Conservation (phyloP, 495 filamentous ascomycete species). For the Aspergillus baeticus region DNA sequence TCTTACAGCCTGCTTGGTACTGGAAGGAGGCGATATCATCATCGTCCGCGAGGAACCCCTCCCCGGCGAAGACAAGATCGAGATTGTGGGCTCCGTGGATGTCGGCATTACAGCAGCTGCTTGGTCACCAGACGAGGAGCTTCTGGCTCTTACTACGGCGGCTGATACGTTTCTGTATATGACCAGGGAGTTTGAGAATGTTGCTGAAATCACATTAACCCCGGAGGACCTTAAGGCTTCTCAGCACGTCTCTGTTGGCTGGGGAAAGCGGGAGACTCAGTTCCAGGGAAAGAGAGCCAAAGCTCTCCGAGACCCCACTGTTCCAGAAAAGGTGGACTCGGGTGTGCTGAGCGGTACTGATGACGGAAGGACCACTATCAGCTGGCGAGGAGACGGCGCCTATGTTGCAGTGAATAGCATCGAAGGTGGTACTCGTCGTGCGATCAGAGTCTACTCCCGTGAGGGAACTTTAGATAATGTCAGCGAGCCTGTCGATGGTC, state of each 20-base stretch:
- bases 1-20: constrained; percentile 70
- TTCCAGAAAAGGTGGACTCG: constrained; percentile 89
- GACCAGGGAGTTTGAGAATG: constrained; percentile 85
- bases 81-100: constrained; percentile 91
- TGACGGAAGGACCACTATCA: constrained; percentile 67
- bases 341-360: constrained; percentile 73
- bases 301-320: constrained; percentile 85
- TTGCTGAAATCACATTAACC: constrained; percentile 68
- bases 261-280: constrained; percentile 97
- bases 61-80: constrained; percentile 72
- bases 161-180: constrained; percentile 84
- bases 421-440: constrained; percentile 63
- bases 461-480: constrained; percentile 89
- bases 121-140: constrained; percentile 95
- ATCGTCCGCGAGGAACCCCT: constrained; percentile 74
- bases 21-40: constrained; percentile 90
- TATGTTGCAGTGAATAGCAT: constrained; percentile 84
- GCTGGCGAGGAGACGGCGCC: constrained; percentile 92
- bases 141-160: constrained; percentile 77
- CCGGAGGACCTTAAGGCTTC: constrained; percentile 80
- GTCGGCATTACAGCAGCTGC: constrained; percentile 84
- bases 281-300: constrained; percentile 93
- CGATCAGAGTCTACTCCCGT: constrained; percentile 84
- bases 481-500: constrained; percentile 86
- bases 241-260: constrained; percentile 95